phyloP scores from a whole-genome alignment of 148 eudicot genomes.

The Camellia lanceoleosa region DNA sequence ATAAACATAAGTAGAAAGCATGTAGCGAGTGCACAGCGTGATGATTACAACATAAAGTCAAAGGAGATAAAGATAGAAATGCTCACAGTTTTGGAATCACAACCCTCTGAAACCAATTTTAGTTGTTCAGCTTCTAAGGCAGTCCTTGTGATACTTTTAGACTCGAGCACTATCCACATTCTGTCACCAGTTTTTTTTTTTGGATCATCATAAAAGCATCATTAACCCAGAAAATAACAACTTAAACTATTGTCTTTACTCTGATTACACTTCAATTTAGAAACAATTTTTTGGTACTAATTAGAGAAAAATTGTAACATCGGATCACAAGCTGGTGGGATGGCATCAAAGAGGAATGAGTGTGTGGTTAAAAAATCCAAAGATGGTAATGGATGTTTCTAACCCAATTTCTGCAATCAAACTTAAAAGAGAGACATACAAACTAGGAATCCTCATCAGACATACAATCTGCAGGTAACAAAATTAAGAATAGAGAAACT shows the following conservation, averaged over 20 bases:
- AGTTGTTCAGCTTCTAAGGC: slow-evolving; percentile 52
- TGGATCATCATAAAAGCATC: neutral
- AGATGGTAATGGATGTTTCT: neutral
- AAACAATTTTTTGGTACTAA: neutral
- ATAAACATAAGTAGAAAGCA: neutral
- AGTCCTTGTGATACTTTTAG: slow-evolving; percentile 48
- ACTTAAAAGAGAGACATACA: neutral
- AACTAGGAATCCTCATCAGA: too few species aligned
- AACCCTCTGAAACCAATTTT: slow-evolving; percentile 60
- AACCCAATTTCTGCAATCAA: neutral
- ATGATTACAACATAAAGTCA: too few species aligned
- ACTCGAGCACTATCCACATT: slow-evolving; percentile 66
- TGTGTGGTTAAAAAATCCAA: neutral
- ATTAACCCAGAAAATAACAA: neutral
- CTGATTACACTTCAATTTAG: neutral
- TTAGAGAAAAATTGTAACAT: neutral
- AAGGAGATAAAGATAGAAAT: neutral
- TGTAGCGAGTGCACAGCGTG: neutral
- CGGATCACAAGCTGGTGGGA: neutral
- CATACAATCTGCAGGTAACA: too few species aligned
- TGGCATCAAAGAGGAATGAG: neutral
- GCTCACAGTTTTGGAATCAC: slow-evolving; percentile 47
- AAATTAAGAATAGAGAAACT: too few species aligned
- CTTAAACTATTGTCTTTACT: neutral
- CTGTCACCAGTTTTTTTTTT: slow-evolving; percentile 25